phyloP scores from a whole-genome alignment of 768 basidiomycete genomes.

The Coprinopsis sp. region DNA sequence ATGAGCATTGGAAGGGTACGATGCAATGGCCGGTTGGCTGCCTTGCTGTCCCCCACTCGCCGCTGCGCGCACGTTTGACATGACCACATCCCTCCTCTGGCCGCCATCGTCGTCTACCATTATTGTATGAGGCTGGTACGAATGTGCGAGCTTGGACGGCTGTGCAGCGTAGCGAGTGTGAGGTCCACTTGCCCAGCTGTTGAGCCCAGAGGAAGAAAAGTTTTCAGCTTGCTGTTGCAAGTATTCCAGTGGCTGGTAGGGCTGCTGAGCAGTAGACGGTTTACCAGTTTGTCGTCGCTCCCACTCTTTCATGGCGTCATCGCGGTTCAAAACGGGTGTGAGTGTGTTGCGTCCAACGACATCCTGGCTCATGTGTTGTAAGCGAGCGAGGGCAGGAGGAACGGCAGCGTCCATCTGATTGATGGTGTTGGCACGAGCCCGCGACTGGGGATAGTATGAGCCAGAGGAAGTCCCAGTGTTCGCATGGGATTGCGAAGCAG shows the following conservation, averaged over 20 bases:
- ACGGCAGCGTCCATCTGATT: conserved; percentile 79
- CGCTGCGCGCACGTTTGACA: conserved; percentile 71
- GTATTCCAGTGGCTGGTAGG: conserved; percentile 87
- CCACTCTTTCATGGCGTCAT: conserved; percentile 96
- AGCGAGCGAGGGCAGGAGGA: conserved; percentile 88
- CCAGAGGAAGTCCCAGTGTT: conserved; percentile 56
- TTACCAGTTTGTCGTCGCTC: conserved; percentile 82
- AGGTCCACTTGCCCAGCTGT: conserved; percentile 42
- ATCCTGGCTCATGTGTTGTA: conserved; percentile 87
- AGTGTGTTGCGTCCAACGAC: conserved; percentile 74
- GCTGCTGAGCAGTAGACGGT: conserved; percentile 54
- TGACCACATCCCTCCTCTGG: conserved; percentile 64
- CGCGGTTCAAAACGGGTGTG: conserved; percentile 91
- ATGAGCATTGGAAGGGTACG: conserved; percentile 26
- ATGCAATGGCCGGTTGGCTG: background rate
- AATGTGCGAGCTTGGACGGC: conserved; percentile 59
- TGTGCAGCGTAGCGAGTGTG: conserved; percentile 55
- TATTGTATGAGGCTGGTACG: conserved; percentile 63
- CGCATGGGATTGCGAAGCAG: conserved; percentile 33
- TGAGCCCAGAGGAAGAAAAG: conserved; percentile 57
- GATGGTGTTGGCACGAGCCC: conserved; percentile 87
- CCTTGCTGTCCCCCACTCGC: conserved; percentile 44
- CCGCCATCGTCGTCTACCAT: conserved; percentile 58
- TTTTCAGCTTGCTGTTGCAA: conserved; percentile 92
- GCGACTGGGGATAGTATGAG: conserved; percentile 64